phyloP scores from a whole-genome alignment of 1,139 yeast genomes.

The Geotrichum candidum region DNA sequence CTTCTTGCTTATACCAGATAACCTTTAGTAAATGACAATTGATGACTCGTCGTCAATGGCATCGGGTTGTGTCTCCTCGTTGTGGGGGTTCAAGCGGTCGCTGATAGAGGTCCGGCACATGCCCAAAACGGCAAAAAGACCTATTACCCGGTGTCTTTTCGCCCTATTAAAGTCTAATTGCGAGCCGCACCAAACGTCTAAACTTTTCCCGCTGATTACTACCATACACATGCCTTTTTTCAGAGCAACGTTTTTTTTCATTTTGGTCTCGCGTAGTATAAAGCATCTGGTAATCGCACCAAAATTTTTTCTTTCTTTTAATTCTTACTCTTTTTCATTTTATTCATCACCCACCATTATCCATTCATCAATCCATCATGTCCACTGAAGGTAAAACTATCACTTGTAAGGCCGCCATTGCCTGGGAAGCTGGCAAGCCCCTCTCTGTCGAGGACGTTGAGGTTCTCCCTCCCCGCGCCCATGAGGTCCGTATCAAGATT shows the following conservation, averaged over 20 bases:
- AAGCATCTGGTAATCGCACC: not conserved
- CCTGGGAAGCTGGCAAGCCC: slow-evolving; percentile 89
- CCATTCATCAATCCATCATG: slow-evolving; percentile 3
- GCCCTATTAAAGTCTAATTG: too few relatives aligned
- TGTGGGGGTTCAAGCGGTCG: too few relatives aligned
- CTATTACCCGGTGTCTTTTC: too few relatives aligned
- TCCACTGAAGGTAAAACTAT: slow-evolving; percentile 49
- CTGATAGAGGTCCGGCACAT: too few relatives aligned
- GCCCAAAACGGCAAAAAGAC: too few relatives aligned
- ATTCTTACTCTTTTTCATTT: not conserved
- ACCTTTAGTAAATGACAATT: too few relatives aligned
- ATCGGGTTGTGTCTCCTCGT: too few relatives aligned
- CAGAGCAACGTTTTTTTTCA: not conserved
- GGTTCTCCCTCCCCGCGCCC: slow-evolving; percentile 91
- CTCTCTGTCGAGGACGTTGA: slow-evolving; percentile 78
- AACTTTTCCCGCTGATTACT: not conserved
- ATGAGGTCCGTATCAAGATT: slow-evolving; percentile 90
- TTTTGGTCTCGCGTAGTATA: not conserved
- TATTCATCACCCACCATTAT: not conserved
- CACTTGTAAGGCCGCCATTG: slow-evolving; percentile 91
- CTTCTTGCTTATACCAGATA: too few relatives aligned
- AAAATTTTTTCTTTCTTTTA: not conserved
- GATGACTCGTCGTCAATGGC: too few relatives aligned
- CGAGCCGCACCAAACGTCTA: too few relatives aligned
- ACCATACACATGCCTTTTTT: not conserved